A percentile compares a stretch with the other conserved stretches of the same genome.
Conservation (phyloP, 1,284 basidiomycete genomes). For the Pholiota adiposa region DNA sequence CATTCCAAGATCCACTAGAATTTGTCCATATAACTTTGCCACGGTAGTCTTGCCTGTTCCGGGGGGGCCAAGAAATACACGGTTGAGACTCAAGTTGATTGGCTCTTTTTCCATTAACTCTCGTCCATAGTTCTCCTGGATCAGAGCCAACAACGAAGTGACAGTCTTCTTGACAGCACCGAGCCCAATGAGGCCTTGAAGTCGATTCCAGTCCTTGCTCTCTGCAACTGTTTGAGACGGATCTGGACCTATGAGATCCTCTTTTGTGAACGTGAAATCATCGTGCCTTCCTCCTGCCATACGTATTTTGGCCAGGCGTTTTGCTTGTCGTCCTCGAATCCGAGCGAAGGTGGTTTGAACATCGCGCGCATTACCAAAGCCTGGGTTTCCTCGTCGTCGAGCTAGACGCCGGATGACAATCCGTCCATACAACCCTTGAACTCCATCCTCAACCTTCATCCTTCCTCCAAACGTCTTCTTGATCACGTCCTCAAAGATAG, state of each 20-base stretch:
- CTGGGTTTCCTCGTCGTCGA: slow-evolving; percentile 52
- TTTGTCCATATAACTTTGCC: slow-evolving; percentile 63
- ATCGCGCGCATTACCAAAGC: slow-evolving; percentile 71
- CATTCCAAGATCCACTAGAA: slow-evolving; percentile 61
- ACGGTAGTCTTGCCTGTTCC: slow-evolving; percentile 75
- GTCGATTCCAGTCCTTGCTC: slow-evolving; percentile 53
- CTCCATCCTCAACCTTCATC: slow-evolving; percentile 61
- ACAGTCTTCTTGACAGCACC: slow-evolving; percentile 59
- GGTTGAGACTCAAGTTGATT: slow-evolving; percentile 58
- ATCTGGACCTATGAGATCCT: slow-evolving; percentile 67
- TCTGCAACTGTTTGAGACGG: slow-evolving; percentile 51
- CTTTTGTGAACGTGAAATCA: slow-evolving; percentile 52
- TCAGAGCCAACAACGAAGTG: slow-evolving; percentile 46
- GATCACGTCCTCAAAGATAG: slow-evolving; percentile 55
- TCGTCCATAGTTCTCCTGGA: slow-evolving; percentile 59
- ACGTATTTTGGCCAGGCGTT: slow-evolving; percentile 46
- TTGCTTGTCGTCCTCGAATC: slow-evolving; percentile 55
- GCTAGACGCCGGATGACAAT: slow-evolving; percentile 61
- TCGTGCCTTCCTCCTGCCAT: slow-evolving; percentile 41
- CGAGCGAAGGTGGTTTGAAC: slow-evolving; percentile 52
- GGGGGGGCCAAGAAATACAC: slow-evolving; percentile 65
- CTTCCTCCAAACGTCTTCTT: slow-evolving; percentile 47
- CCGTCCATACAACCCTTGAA: slow-evolving; percentile 57
- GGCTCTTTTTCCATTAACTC: slow-evolving; percentile 60
- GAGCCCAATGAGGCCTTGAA: slow-evolving; percentile 59